A percentile compares a stretch with the other conserved stretches of the same genome.
Evolutionary conservation across 495 filamentous ascomycete species (phyloP).

Genomic region (Podospora appendiculata): DNA sequence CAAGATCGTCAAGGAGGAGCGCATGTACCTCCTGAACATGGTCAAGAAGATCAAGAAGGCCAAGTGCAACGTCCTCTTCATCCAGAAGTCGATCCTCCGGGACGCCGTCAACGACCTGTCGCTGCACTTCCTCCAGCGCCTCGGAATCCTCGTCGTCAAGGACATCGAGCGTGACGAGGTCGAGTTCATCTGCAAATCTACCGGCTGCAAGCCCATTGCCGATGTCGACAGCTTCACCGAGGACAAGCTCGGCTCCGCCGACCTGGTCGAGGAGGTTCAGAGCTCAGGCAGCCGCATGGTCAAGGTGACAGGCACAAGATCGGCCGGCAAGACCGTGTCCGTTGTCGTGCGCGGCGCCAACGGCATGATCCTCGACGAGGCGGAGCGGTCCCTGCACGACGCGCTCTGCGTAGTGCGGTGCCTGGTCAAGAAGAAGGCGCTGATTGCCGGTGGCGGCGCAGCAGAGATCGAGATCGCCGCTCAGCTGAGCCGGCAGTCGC

Average conservation of each 20-base stretch:
- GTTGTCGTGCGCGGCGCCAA: constrained; percentile 94
- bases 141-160: constrained; percentile 91
- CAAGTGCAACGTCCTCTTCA: constrained; percentile 97
- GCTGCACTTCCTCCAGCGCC: constrained; percentile 93
- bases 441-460: constrained; percentile 93
- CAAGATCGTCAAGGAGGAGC: constrained; percentile 98
- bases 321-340: constrained; percentile 77
- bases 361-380: constrained; percentile 88
- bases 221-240: constrained; percentile 98
- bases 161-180: constrained; percentile 98
- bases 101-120: constrained; percentile 97
- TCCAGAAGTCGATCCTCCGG: constrained; percentile 96
- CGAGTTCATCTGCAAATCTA: constrained; percentile 97
- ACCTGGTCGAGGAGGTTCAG: constrained; percentile 89
- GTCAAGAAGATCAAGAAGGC: constrained; percentile 99
- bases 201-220: constrained; percentile 97
- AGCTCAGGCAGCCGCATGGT: constrained; percentile 81
- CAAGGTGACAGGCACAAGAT: constrained; percentile 86
- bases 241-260: constrained; percentile 95
- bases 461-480: constrained; percentile 93
- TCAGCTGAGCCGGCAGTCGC: constrained; percentile 68
- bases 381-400: constrained; percentile 91
- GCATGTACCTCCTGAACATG: constrained; percentile 95
- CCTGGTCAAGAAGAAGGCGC: constrained; percentile 95
- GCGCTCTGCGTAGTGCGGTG: constrained; percentile 96